Evolutionary conservation across 2,329 filamentous ascomycete species (phyloP).

Genomic region (Boeremia lycopersici): DNA sequence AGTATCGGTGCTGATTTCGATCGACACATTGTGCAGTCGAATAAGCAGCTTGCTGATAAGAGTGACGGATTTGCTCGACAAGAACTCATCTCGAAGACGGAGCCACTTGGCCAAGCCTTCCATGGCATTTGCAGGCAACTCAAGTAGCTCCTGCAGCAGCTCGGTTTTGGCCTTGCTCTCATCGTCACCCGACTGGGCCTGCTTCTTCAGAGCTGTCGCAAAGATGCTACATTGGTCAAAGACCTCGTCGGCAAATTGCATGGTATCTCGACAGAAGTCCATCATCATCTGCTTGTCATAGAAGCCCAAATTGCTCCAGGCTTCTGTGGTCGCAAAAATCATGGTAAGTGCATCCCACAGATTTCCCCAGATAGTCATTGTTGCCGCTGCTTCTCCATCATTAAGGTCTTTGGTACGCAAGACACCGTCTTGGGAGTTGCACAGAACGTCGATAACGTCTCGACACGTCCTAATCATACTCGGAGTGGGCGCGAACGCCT

Average conservation of each 20-base stretch:
- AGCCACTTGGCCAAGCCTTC: slow-evolving; percentile 83
- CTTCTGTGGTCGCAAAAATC: slow-evolving; percentile 81
- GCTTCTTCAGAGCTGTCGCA: slow-evolving; percentile 67
- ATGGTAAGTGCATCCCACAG: slow-evolving; percentile 82
- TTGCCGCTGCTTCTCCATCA: slow-evolving; percentile 65
- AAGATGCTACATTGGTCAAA: slow-evolving; percentile 87
- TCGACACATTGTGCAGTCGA: slow-evolving; percentile 76
- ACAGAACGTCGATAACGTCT: slow-evolving; percentile 68
- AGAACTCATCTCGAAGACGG: slow-evolving; percentile 83
- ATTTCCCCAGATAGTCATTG: slow-evolving; percentile 80
- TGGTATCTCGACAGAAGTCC: slow-evolving; percentile 91
- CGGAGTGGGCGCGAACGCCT: slow-evolving; percentile 64
- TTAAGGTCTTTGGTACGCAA: slow-evolving; percentile 65
- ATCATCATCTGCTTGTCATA: slow-evolving; percentile 78
- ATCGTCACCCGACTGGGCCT: slow-evolving; percentile 41
- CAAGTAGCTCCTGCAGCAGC: slow-evolving; percentile 62
- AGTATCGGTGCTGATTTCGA: slow-evolving; percentile 69
- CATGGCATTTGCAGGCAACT: slow-evolving; percentile 68
- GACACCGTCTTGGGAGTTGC: slow-evolving; percentile 66
- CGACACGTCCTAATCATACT: slow-evolving; percentile 66
- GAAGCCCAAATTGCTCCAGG: slow-evolving; percentile 74
- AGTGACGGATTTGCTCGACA: slow-evolving; percentile 80
- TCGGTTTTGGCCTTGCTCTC: slow-evolving; percentile 41
- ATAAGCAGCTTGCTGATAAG: slow-evolving; percentile 84
- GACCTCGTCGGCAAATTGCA: slow-evolving; percentile 87